Conservation (phyloP, 129 eudicot genomes). For the Oenanthe sinensis region DNA sequence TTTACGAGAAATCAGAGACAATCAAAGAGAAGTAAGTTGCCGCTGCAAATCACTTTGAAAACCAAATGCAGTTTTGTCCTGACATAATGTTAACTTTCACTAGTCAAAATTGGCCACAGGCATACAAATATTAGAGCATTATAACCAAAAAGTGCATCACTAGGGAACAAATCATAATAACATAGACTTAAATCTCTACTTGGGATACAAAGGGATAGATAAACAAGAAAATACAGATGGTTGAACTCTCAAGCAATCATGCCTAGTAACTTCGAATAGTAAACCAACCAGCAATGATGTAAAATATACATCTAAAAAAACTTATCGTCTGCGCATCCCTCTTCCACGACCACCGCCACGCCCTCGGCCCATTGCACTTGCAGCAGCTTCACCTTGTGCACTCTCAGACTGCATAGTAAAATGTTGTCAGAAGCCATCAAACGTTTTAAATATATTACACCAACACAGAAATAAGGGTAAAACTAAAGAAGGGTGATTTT, state of each 20-base stretch:
- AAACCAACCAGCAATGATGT: neutral
- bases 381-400: conserved; percentile 96
- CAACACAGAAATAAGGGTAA: neutral
- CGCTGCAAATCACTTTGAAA: too few relatives aligned
- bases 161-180: neutral
- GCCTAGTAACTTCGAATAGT: neutral
- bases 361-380: conserved; percentile 77
- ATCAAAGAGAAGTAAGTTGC: too few relatives aligned
- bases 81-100: neutral
- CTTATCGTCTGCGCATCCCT: conserved; percentile 83
- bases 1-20: too few relatives aligned
- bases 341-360: conserved; percentile 83
- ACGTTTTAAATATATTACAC: neutral
- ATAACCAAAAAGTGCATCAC: neutral
- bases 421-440: neutral
- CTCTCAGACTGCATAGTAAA: conserved; percentile 85
- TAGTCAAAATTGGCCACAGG: neutral
- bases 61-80: neutral
- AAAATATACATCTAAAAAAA: neutral
- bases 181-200: neutral
- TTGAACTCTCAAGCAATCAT: neutral
- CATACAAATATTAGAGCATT: neutral
- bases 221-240: neutral
- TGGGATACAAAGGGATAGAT: neutral
- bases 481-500: neutral